Percentiles rank a stretch among this genome's conserved stretches.
Conservation (phyloP, 768 basidiomycete genomes). For the Hemileccinum impolitum region DNA sequence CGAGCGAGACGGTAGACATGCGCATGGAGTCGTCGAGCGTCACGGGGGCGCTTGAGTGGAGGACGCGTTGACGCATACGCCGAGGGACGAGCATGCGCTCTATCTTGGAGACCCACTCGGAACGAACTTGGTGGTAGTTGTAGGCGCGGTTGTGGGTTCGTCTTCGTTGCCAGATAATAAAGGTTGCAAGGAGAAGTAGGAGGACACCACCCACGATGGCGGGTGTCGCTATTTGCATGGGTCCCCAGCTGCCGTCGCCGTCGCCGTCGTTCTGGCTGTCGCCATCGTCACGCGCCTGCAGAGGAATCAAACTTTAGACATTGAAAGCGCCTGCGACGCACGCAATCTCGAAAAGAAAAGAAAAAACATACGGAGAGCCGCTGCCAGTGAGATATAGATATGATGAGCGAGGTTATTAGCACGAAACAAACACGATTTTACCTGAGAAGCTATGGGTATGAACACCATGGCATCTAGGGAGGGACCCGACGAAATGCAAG, state of each 20-base stretch:
- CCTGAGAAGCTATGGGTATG: conserved; percentile 11
- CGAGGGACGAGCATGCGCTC: conserved; percentile 14
- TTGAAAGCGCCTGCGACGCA: not conserved
- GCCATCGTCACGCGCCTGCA: conserved; percentile 17
- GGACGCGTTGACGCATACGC: conserved; percentile 12
- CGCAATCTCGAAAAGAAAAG: not conserved
- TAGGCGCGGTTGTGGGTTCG: conserved; percentile 3
- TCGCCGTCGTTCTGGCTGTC: too few species aligned
- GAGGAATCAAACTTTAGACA: not conserved
- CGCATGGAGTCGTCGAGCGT: conserved; percentile 26
- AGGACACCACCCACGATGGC: conserved; percentile 33
- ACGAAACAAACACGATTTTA: not conserved
- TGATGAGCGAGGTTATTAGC: not conserved
- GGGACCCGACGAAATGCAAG: not conserved
- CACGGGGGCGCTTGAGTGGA: conserved; percentile 10
- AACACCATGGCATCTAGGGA: conserved; percentile 22
- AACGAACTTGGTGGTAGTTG: conserved; percentile 12
- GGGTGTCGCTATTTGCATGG: conserved; percentile 34
- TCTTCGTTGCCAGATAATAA: conserved; percentile 25
- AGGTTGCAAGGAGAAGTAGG: conserved; percentile 17
- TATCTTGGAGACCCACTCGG: conserved; percentile 14
- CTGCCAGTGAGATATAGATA: too few species aligned
- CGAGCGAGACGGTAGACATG: not conserved
- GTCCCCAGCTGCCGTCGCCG: too few species aligned
- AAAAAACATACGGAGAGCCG: conserved; percentile 18